Conservation (phyloP, 352 stramenopile species). For the Elongisporangium senticosum region DNA sequence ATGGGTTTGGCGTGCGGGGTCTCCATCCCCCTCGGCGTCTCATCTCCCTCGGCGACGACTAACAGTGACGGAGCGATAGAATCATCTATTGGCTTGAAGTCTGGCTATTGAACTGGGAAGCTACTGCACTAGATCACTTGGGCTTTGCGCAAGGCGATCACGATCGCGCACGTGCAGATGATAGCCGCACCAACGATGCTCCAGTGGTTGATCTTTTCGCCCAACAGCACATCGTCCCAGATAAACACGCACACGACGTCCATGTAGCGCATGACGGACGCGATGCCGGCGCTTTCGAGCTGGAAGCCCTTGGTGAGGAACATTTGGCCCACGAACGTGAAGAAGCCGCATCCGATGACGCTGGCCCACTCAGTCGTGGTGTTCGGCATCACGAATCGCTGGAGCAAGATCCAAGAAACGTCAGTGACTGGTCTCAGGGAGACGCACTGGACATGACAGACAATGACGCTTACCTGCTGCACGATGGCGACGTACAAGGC, state of each 20-base stretch:
- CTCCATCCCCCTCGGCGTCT: too few species aligned
- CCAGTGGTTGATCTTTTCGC: conserved; percentile 66
- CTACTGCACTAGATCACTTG: conserved; percentile 15
- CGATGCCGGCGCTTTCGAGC: conserved; percentile 77
- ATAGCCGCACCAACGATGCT: conserved; percentile 64
- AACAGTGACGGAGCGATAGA: too few species aligned
- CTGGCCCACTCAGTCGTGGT: conserved; percentile 33
- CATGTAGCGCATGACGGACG: conserved; percentile 79
- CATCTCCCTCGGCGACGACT: too few species aligned
- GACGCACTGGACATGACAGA: too few species aligned
- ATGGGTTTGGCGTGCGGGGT: too few species aligned
- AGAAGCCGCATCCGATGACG: conserved; percentile 50
- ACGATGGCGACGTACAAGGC: conserved; percentile 47
- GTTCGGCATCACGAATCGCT: conserved; percentile 41
- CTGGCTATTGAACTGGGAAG: too few species aligned
- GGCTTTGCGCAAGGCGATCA: conserved; percentile 60
- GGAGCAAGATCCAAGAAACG: conserved; percentile 6
- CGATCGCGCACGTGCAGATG: conserved; percentile 55
- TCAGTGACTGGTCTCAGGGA: neutral
- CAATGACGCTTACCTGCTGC: conserved; percentile 27
- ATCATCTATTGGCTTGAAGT: too few species aligned
- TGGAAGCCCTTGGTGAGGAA: conserved; percentile 79
- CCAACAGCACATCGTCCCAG: conserved; percentile 58
- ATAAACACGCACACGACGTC: conserved; percentile 84
- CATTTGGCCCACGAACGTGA: conserved; percentile 65